Conservation (phyloP, 2,329 filamentous ascomycete genomes). For the Neonectria ditissima region DNA sequence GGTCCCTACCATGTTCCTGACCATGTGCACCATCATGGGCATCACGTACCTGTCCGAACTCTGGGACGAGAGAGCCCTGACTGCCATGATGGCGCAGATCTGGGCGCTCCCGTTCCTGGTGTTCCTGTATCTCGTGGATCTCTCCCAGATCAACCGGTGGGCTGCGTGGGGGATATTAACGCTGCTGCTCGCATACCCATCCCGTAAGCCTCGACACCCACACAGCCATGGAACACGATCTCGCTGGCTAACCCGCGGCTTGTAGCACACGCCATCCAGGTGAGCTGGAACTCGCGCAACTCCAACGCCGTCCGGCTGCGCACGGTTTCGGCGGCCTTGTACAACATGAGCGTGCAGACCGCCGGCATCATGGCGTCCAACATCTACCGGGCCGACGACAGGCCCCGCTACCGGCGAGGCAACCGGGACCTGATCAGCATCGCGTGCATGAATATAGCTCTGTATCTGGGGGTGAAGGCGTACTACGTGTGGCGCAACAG, state of each 20-base stretch:
- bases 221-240: neutral
- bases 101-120: constrained; percentile 51
- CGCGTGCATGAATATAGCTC: constrained; percentile 38
- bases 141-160: constrained; percentile 46
- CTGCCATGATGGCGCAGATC: constrained; percentile 48
- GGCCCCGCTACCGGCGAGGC: constrained; percentile 56
- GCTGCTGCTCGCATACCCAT: constrained; percentile 49
- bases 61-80: constrained; percentile 45
- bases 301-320: constrained; percentile 71
- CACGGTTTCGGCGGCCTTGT: constrained; percentile 69
- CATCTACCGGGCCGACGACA: constrained; percentile 61
- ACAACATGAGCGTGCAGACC: constrained; percentile 58
- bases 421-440: constrained; percentile 52
- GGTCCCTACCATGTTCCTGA: constrained; percentile 27
- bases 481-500: constrained; percentile 56
- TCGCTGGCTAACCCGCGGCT: constrained; percentile 6
- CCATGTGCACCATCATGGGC: constrained; percentile 30
- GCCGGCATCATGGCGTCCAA: constrained; percentile 59
- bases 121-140: constrained; percentile 46
- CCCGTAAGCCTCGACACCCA: constrained; percentile 33
- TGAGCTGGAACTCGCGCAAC: constrained; percentile 65
- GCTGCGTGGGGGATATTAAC: constrained; percentile 48
- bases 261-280: constrained; percentile 59
- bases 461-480: constrained; percentile 56
- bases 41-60: constrained; percentile 49